Evolutionary conservation across 106 monocot species (phyloP).

Genomic region (Acorus calamus): DNA sequence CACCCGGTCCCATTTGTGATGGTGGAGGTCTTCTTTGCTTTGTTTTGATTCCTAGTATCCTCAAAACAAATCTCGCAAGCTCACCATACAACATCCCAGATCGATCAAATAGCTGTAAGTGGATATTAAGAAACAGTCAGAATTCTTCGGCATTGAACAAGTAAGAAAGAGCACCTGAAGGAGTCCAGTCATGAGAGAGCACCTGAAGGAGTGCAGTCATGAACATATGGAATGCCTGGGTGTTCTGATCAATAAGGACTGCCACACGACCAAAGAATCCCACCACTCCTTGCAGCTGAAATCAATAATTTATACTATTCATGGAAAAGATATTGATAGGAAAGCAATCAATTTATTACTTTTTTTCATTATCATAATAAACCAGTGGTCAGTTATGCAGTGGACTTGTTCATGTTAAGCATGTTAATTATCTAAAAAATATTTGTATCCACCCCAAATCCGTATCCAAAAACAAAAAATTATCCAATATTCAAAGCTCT

Average conservation of each 20-base stretch:
- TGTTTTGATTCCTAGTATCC: conserved; percentile 60
- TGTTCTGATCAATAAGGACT: conserved; percentile 79
- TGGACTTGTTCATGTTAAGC: no score
- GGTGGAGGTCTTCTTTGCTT: conserved; percentile 26
- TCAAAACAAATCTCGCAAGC: conserved; percentile 78
- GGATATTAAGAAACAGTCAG: neutral
- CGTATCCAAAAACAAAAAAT: no score
- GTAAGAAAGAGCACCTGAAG: neutral
- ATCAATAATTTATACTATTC: no score
- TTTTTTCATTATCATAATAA: no score
- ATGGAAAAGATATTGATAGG: neutral
- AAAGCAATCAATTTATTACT: neutral
- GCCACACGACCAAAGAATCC: conserved; percentile 82
- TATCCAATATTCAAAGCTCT: no score
- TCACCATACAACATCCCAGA: conserved; percentile 90
- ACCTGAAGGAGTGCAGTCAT: conserved; percentile 92
- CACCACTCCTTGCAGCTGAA: conserved; percentile 80
- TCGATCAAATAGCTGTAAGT: conserved; percentile 72
- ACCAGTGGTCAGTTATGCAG: no score
- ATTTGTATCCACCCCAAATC: no score
- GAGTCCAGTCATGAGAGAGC: neutral
- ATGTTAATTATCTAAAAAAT: no score
- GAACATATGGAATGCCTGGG: conserved; percentile 77
- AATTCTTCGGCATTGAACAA: no score
- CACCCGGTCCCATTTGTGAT: conserved; percentile 15